Evolutionary conservation across 108 stramenopile species (phyloP), one percentile per base, ranked within the genome.

Genomic region (Seminavis robusta): DNA sequence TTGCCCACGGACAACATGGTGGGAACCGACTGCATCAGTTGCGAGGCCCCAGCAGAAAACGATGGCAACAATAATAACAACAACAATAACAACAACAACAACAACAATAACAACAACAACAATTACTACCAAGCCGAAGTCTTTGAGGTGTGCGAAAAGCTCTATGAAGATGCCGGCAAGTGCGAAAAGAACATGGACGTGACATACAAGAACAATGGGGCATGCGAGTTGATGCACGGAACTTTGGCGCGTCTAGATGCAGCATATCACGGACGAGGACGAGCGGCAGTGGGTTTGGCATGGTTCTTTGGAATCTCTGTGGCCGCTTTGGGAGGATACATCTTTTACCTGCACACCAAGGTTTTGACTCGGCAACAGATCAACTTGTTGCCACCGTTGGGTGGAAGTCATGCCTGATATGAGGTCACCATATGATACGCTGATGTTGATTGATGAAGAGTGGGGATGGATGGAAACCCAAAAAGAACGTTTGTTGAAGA

Each of bases 1-100:
- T 74, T 88, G 34, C 86, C 86, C 21, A 51, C 66, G 15, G 46
- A 63, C 19, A 69, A 74, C 24, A 37, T 88, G 20, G 76, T 88
- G 23, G 29, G 31, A 13, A 40, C 44, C 52, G 51, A 69, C 52
- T 77, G 72, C 11, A 24, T 9, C 9, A 44, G 43, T 11, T 17
- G 6, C 7, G 13, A 17, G 7, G 16, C 19, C 16, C 24, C 24
- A 11, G 13, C 49, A 2, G 29, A 4, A 32, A 7, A 30, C 2
- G 49, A 13, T 31, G 1, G 16, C n/a, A 31, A 31, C 47, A 13
- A 1, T 31, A 11, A 80, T 31, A 53, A 66, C 47, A 62, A 85
- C 44, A 33, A 53, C 30, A 33, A 38, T 27, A 40, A 62, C 54
- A 40, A 76, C 24, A 63, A 65, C 50, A 33, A 73, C 24, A 39